phyloP scores from a whole-genome alignment of 1,284 basidiomycete genomes.

The Cerrena zonata region DNA sequence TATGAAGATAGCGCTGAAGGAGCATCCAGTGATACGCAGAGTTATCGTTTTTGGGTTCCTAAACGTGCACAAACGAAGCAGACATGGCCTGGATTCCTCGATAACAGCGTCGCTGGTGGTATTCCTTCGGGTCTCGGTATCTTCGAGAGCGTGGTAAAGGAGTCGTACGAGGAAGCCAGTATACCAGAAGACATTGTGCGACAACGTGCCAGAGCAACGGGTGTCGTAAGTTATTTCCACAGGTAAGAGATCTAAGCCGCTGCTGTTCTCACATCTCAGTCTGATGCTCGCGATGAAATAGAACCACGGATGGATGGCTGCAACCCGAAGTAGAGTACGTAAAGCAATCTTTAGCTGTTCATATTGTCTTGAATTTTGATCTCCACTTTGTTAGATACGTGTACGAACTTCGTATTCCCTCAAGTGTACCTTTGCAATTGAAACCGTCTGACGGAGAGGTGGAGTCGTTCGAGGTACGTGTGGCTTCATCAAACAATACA shows the following conservation, averaged over 20 bases:
- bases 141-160: slow-evolving; percentile 81
- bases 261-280: not conserved
- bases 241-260: slow-evolving; percentile 35
- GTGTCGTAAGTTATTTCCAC: slow-evolving; percentile 65
- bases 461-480: slow-evolving; percentile 74
- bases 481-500: not conserved
- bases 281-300: slow-evolving; percentile 32
- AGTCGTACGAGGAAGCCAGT: slow-evolving; percentile 89
- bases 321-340: slow-evolving; percentile 79
- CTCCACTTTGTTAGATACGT: no score
- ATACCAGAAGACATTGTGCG: slow-evolving; percentile 60
- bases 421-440: slow-evolving; percentile 50
- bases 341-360: not conserved
- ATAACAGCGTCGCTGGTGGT: slow-evolving; percentile 78
- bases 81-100: slow-evolving; percentile 77
- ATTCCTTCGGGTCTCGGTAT: slow-evolving; percentile 71
- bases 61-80: slow-evolving; percentile 80
- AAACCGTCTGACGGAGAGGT: slow-evolving; percentile 88
- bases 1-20: slow-evolving; percentile 41
- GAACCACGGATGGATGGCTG: slow-evolving; percentile 68
- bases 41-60: slow-evolving; percentile 74
- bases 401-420: slow-evolving; percentile 74
- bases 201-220: slow-evolving; percentile 51
- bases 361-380: no score
- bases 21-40: slow-evolving; percentile 29